Conservation (phyloP, 306 rosid genomes). For the Albizia julibrissin region DNA sequence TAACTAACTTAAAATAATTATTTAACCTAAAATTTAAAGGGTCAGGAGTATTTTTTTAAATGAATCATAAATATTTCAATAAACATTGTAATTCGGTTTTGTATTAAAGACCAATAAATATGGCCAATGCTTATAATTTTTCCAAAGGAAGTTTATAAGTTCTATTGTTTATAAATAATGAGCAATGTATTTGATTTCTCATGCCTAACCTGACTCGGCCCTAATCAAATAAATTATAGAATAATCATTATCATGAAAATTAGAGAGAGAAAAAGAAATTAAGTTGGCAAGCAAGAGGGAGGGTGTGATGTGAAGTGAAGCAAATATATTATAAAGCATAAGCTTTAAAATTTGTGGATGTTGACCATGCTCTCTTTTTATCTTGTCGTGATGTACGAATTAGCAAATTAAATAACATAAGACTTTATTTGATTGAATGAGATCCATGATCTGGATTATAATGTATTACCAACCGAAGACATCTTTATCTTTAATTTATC, state of each 20-base stretch:
- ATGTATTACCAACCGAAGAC: constrained; percentile 34
- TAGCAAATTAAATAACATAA: background rate
- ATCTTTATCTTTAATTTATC: background rate
- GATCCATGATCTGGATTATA: constrained; percentile 21
- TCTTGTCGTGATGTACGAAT: background rate
- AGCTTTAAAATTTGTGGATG: background rate
- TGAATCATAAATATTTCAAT: too few relatives aligned
- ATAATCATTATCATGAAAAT: background rate
- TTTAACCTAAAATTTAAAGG: too few relatives aligned
- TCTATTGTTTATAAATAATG: too few relatives aligned
- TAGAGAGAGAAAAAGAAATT: background rate
- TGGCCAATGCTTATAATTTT: too few relatives aligned
- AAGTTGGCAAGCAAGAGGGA: background rate
- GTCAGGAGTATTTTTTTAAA: too few relatives aligned
- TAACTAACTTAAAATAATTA: too few relatives aligned
- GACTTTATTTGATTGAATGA: background rate
- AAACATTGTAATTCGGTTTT: too few relatives aligned
- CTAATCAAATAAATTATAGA: background rate
- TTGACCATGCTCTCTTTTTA: background rate
- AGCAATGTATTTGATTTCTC: background rate
- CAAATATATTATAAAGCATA: background rate
- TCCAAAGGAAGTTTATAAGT: too few relatives aligned
- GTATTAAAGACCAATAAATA: too few relatives aligned
- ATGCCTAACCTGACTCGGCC: background rate
- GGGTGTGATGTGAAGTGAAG: background rate